phyloP scores from a whole-genome alignment of 225 moss, liverwort and hornwort genomes.

The Polytrichum commune region DNA sequence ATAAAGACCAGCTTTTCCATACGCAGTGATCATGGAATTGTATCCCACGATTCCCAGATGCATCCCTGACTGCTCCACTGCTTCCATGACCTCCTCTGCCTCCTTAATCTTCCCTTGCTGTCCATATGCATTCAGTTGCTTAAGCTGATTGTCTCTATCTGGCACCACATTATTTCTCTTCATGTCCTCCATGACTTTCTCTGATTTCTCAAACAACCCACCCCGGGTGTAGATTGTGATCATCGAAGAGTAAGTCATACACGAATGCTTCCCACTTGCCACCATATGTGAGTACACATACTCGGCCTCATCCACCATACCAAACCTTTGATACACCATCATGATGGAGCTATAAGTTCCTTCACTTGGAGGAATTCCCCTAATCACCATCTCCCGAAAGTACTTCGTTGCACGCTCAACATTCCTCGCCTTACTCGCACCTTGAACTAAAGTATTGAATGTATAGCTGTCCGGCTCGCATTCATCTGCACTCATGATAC shows the following conservation, averaged over 20 bases:
- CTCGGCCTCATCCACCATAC: conserved; percentile 38
- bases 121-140: conserved; percentile 78
- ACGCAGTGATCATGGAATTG: conserved; percentile 85
- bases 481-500: conserved; percentile 33
- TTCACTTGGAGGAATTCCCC: conserved; percentile 35
- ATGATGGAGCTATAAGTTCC: conserved; percentile 50
- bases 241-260: conserved; percentile 73
- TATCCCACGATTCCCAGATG: conserved; percentile 57
- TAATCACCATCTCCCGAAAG: conserved; percentile 40
- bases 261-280: conserved; percentile 45
- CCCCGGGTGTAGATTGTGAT: conserved; percentile 69
- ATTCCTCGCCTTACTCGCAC: conserved; percentile 52
- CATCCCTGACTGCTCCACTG: conserved; percentile 55
- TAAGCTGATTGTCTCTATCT: conserved; percentile 76
- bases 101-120: conserved; percentile 86
- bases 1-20: conserved; percentile 80
- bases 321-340: conserved; percentile 42
- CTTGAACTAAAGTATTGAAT: conserved; percentile 58
- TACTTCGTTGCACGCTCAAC: conserved; percentile 31
- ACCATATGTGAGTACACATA: conserved; percentile 43
- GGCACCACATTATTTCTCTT: conserved; percentile 44
- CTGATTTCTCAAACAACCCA: conserved; percentile 66
- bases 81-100: conserved; percentile 57
- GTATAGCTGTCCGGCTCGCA: conserved; percentile 52
- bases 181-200: conserved; percentile 80